Conservation (phyloP, 495 filamentous ascomycete genomes). For the Tuber melanosporum region DNA sequence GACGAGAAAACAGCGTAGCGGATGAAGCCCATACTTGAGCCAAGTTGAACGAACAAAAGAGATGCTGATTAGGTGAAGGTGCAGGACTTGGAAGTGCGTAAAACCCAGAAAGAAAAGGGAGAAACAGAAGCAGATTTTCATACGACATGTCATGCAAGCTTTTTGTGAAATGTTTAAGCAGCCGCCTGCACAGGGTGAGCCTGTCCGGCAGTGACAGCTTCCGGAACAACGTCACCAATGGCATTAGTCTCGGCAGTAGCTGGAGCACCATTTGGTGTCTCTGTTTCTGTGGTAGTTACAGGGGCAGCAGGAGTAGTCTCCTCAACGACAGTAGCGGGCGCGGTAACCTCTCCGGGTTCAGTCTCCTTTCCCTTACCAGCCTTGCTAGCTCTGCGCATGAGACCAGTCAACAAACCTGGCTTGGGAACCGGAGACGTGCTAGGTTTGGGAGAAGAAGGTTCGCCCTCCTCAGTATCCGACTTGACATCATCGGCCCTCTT, state of each 20-base stretch:
- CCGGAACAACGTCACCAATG: slow-evolving; percentile 45
- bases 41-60: slow-evolving; percentile 17
- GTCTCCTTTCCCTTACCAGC: slow-evolving; percentile 35
- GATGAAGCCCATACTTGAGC: slow-evolving; percentile 14
- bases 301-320: slow-evolving; percentile 34
- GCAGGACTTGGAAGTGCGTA: slow-evolving; percentile 26
- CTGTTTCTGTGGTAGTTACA: slow-evolving; percentile 21
- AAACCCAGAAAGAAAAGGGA: slow-evolving; percentile 33
- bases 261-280: slow-evolving; percentile 7
- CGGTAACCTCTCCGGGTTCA: slow-evolving; percentile 43
- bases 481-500: slow-evolving; percentile 41
- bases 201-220: slow-evolving; percentile 41
- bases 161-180: slow-evolving; percentile 41
- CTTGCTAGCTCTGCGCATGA: slow-evolving; percentile 43
- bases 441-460: slow-evolving; percentile 30
- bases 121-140: slow-evolving; percentile 33
- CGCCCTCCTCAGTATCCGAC: slow-evolving; percentile 39
- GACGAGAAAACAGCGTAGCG: slow-evolving; percentile 8
- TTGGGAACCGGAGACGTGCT: slow-evolving; percentile 30
- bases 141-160: slow-evolving; percentile 28
- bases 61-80: slow-evolving; percentile 30
- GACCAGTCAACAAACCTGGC: slow-evolving; percentile 25
- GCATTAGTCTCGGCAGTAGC: slow-evolving; percentile 8
- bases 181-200: slow-evolving; percentile 45
- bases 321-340: slow-evolving; percentile 44